Percentiles rank a stretch among this genome's conserved stretches.
phyloP scores from a whole-genome alignment of 225 moss, liverwort and hornwort species.

The Pseudoscleropodium purum region DNA sequence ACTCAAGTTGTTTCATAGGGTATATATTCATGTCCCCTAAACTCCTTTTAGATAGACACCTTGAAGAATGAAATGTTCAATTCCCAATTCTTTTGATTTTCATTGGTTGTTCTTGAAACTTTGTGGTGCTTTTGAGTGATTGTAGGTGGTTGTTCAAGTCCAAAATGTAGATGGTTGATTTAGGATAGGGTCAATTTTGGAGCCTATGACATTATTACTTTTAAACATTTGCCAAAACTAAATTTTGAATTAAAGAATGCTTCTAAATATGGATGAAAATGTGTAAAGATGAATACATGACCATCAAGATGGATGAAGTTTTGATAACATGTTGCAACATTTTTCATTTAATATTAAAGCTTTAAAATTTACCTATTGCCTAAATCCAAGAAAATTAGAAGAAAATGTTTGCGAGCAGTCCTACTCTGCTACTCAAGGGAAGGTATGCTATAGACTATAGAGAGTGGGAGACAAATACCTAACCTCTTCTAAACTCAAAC shows the following conservation, averaged over 20 bases:
- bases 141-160: no score
- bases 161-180: neutral
- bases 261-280: neutral
- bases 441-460: no score
- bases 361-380: neutral
- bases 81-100: neutral
- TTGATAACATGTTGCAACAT: neutral
- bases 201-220: neutral
- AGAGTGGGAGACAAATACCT: neutral
- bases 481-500: neutral
- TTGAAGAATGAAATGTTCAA: neutral
- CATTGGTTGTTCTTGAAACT: neutral
- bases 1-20: neutral
- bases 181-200: neutral
- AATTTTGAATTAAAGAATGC: neutral
- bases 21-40: neutral
- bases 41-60: neutral
- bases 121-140: neutral
- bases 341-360: neutral
- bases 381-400: neutral
- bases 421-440: fast-evolving
- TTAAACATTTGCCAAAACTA: neutral
- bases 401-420: neutral
- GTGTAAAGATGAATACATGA: neutral
- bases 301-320: neutral